These are phyloP conservation scores for Talaromyces sp. DNA, from an alignment of 2,329 filamentous ascomycete genomes.

Conservation along the genomic window DNA sequence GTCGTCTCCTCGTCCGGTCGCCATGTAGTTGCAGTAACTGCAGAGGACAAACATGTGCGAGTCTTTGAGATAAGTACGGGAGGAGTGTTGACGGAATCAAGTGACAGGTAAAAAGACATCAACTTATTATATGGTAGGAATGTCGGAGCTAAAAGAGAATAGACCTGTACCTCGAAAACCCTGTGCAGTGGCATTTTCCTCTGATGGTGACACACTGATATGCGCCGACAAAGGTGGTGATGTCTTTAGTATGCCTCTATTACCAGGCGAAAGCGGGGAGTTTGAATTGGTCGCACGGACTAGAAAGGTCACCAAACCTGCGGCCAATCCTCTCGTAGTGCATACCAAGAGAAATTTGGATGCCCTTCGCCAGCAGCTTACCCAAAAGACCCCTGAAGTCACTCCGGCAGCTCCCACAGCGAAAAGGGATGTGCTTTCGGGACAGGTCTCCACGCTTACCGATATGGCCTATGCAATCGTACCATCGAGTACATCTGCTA, in stretches of 20 bases:
- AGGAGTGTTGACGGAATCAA: conserved; percentile 64
- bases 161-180: conserved; percentile 88
- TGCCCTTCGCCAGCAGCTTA: conserved; percentile 56
- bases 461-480: conserved; percentile 60
- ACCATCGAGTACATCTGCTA: conserved; percentile 47
- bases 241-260: conserved; percentile 80
- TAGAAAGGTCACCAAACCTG: conserved; percentile 46
- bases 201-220: conserved; percentile 69
- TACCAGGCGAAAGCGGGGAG: conserved; percentile 38
- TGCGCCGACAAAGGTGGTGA: conserved; percentile 95
- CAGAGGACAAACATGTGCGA: conserved; percentile 87
- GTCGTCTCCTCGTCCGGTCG: conserved; percentile 61
- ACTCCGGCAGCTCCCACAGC: conserved; percentile 54
- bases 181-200: conserved; percentile 68
- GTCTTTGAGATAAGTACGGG: conserved; percentile 68
- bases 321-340: conserved; percentile 58
- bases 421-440: conserved; percentile 74
- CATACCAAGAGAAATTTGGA: conserved; percentile 60
- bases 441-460: conserved; percentile 93
- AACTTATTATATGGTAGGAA: neutral
- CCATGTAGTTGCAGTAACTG: conserved; percentile 73
- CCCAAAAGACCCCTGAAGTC: conserved; percentile 41
- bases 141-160: conserved; percentile 1
- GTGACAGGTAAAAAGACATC: conserved; percentile 60
- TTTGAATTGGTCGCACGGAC: conserved; percentile 16